A percentile compares a stretch with the other conserved stretches of the same genome.
phyloP scores from a whole-genome alignment of 352 stramenopile genomes.

The Sclerospora graminicola region DNA sequence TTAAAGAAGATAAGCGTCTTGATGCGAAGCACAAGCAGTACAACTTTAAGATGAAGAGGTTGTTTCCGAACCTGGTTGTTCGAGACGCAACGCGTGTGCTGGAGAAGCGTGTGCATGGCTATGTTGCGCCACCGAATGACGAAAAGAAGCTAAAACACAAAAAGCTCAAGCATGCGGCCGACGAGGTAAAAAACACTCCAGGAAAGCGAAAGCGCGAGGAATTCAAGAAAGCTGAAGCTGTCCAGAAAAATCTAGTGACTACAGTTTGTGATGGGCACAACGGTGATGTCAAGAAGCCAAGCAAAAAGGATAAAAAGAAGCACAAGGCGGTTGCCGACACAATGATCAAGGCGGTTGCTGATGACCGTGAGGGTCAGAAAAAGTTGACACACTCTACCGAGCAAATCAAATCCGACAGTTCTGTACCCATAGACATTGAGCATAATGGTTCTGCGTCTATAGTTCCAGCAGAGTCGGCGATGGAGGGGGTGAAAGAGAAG shows the following conservation, averaged over 20 bases:
- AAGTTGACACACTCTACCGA: conserved; percentile 16
- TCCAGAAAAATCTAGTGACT: neutral
- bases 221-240: conserved; percentile 6
- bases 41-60: conserved; percentile 83
- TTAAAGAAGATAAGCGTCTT: conserved; percentile 54
- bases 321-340: conserved; percentile 11
- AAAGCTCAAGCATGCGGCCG: conserved; percentile 8
- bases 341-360: neutral
- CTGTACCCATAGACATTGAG: conserved; percentile 18
- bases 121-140: conserved; percentile 62
- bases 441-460: conserved; percentile 6
- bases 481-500: conserved; percentile 19
- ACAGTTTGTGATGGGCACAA: neutral
- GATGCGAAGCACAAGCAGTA: conserved; percentile 83
- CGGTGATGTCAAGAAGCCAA: conserved; percentile 5
- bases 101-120: conserved; percentile 78
- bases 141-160: conserved; percentile 37
- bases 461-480: conserved; percentile 14
- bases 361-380: conserved; percentile 10
- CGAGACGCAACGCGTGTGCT: conserved; percentile 65
- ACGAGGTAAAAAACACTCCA: conserved; percentile 16
- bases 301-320: conserved; percentile 20
- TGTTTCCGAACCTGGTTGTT: conserved; percentile 74
- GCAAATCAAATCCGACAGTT: conserved; percentile 1
- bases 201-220: conserved; percentile 21